These are phyloP conservation scores for Kwoniella mangroviensis DNA, from an alignment of 768 basidiomycete genomes.

Conservation along the genomic window DNA sequence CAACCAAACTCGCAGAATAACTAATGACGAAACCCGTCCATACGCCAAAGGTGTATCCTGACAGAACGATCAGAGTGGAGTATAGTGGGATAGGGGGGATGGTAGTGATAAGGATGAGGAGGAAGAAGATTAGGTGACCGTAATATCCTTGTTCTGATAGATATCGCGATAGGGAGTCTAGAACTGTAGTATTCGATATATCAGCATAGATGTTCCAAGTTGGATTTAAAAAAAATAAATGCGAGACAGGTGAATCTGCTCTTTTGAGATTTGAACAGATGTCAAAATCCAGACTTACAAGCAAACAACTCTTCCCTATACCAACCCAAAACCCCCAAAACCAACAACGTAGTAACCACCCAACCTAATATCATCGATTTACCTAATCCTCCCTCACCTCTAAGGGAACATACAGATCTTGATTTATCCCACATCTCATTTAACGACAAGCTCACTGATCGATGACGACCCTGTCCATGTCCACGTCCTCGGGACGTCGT, in stretches of 20 bases:
- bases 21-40: conserved; percentile 82
- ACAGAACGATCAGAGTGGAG: conserved; percentile 87
- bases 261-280: not conserved
- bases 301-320: conserved; percentile 81
- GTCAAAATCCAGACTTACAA: conserved; percentile 62
- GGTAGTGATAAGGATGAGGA: conserved; percentile 55
- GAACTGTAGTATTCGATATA: conserved; percentile 61
- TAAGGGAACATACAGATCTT: conserved; percentile 10
- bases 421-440: conserved; percentile 10
- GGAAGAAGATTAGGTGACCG: conserved; percentile 78
- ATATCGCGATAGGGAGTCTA: conserved; percentile 80
- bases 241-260: no score
- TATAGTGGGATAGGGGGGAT: conserved; percentile 81
- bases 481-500: not conserved
- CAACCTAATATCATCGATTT: conserved; percentile 61
- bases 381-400: conserved; percentile 38
- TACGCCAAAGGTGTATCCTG: conserved; percentile 87
- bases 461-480: not conserved
- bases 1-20: conserved; percentile 80
- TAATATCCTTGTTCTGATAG: conserved; percentile 71
- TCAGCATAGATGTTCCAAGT: not conserved
- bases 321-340: conserved; percentile 78
- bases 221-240: no score
- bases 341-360: conserved; percentile 73
- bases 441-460: conserved; percentile 1